These are phyloP conservation scores for Neurospora sp. DNA, from an alignment of 495 filamentous ascomycete genomes.

Conservation along the genomic window DNA sequence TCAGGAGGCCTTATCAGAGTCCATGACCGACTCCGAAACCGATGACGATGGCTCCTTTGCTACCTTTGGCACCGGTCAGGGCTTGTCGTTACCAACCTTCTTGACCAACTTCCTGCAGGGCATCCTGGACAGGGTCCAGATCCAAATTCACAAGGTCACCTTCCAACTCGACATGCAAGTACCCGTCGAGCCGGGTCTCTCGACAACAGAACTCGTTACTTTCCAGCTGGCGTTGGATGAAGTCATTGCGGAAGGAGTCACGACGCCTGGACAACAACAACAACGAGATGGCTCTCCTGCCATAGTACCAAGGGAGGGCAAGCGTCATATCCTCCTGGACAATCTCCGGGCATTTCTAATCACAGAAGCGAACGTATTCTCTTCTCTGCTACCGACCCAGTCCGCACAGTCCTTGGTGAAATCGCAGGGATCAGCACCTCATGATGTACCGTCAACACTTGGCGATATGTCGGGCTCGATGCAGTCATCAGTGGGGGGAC, in stretches of 20 bases:
- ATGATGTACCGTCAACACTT: background rate
- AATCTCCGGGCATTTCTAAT: conserved; percentile 57
- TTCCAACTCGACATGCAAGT: conserved; percentile 54
- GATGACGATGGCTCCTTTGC: conserved; percentile 52
- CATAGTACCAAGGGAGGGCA: conserved; percentile 44
- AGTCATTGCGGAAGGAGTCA: conserved; percentile 58
- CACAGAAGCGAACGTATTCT: conserved; percentile 64
- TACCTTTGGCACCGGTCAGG: conserved; percentile 60
- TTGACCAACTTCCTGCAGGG: conserved; percentile 76
- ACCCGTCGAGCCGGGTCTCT: conserved; percentile 47
- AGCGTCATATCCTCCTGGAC: conserved; percentile 51
- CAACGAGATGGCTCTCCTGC: conserved; percentile 19
- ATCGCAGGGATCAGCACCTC: conserved; percentile 11
- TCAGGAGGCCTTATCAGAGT: conserved; percentile 48
- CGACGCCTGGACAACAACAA: conserved; percentile 18
- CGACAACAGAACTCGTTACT: conserved; percentile 43
- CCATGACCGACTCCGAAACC: conserved; percentile 48
- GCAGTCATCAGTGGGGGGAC: background rate
- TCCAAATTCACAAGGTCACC: conserved; percentile 50
- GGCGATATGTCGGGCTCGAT: conserved; percentile 16
- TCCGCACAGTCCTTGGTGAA: conserved; percentile 52
- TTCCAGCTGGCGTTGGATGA: conserved; percentile 56
- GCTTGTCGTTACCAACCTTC: conserved; percentile 67
- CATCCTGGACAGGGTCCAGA: conserved; percentile 65
- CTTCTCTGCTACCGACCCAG: conserved; percentile 50